Percentiles rank a stretch among this genome's conserved stretches.
Evolutionary conservation across 352 stramenopile species (phyloP).

Genomic region (Pythium volutum): DNA sequence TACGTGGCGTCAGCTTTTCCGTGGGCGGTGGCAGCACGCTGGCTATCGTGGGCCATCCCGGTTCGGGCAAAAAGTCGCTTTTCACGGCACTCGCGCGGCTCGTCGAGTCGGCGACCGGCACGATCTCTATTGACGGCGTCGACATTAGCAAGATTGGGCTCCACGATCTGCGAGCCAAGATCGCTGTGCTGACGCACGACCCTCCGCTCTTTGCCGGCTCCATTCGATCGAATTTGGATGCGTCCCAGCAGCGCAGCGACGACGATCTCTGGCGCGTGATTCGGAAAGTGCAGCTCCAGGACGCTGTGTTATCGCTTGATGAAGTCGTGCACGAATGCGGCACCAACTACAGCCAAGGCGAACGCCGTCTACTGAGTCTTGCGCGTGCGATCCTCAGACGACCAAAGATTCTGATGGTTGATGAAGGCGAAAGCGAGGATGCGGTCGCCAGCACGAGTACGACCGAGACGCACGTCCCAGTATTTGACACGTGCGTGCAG

Average conservation of each 20-base stretch:
- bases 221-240: constrained; percentile 88
- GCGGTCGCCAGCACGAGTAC: neutral
- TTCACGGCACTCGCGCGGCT: constrained; percentile 33
- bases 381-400: constrained; percentile 86
- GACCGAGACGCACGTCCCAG: too few relatives aligned
- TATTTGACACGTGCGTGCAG: constrained; percentile 30
- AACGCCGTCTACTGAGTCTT: constrained; percentile 93
- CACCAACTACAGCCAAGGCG: constrained; percentile 91
- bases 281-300: constrained; percentile 25
- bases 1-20: constrained; percentile 27
- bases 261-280: constrained; percentile 36
- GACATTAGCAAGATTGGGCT: constrained; percentile 47
- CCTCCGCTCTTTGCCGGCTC: constrained; percentile 88
- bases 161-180: constrained; percentile 27
- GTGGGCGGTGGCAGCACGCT: constrained; percentile 24
- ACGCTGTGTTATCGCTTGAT: constrained; percentile 51
- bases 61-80: constrained; percentile 35
- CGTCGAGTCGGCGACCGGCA: constrained; percentile 31
- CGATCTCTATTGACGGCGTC: constrained; percentile 82
- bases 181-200: constrained; percentile 65
- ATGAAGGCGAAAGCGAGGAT: constrained; percentile 14
- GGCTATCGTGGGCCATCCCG: constrained; percentile 18
- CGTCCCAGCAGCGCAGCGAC: constrained; percentile 61
- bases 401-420: constrained; percentile 44
- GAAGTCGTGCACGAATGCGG: constrained; percentile 82